These are phyloP conservation scores for Dalechampia spathulata DNA, from an alignment of 441 rosid species.

Conservation along the genomic window DNA sequence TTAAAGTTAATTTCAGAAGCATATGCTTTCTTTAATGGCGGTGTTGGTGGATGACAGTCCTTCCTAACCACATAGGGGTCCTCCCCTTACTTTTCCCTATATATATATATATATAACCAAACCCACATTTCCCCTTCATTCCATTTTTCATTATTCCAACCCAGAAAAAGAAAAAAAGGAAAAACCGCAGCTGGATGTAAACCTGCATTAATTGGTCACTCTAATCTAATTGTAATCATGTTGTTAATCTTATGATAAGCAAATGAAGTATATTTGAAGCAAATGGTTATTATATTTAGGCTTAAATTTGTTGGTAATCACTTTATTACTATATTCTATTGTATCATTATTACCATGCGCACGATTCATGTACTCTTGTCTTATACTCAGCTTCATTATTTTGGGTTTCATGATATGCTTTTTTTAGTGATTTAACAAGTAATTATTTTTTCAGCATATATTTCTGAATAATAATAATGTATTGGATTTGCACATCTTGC, in stretches of 20 bases:
- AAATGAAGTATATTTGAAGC: background rate
- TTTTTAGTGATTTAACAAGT: too few relatives aligned
- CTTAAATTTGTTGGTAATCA: too few relatives aligned
- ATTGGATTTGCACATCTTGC: background rate
- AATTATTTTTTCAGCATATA: too few relatives aligned
- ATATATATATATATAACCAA: too few relatives aligned
- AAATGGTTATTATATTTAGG: background rate
- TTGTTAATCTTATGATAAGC: background rate
- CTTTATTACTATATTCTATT: too few relatives aligned
- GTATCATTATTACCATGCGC: too few relatives aligned
- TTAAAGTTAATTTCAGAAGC: too few relatives aligned
- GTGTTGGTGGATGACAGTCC: constrained; percentile 6
- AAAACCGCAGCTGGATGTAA: too few relatives aligned
- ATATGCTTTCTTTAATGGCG: background rate
- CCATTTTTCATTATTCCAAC: background rate
- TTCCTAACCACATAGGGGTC: background rate
- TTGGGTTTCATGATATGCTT: too few relatives aligned
- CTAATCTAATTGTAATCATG: background rate
- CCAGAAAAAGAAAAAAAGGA: too few relatives aligned
- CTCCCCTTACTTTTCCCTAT: background rate
- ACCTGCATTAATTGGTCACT: background rate
- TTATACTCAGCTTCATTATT: too few relatives aligned
- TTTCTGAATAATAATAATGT: background rate
- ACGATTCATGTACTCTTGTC: too few relatives aligned
- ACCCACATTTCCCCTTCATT: background rate